Evolutionary conservation across 2,329 filamentous ascomycete species (phyloP).

Genomic region (Chaetomiaceae sp.): DNA sequence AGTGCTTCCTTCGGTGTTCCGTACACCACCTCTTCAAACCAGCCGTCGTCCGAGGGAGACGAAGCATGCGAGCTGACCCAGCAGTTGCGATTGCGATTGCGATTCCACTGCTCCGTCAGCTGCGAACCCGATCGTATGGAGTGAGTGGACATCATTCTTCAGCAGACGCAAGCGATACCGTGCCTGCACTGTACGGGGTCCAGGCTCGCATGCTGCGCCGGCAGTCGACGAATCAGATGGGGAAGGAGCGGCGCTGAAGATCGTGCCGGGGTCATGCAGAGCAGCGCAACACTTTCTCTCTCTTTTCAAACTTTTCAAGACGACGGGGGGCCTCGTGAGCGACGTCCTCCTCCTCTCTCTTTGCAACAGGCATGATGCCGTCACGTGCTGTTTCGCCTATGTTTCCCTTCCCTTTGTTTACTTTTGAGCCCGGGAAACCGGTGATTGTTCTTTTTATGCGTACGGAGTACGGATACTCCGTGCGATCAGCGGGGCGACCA

Average conservation of each 20-base stretch:
- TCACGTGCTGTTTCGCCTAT: background rate
- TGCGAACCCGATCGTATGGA: background rate
- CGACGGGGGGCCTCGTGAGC: background rate
- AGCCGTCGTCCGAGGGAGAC: background rate
- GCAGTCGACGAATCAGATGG: no score
- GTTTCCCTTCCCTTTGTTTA: constrained; percentile 18
- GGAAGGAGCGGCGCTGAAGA: constrained; percentile 13
- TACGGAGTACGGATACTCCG: background rate
- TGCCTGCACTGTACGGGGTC: constrained; percentile 15
- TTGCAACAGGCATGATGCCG: background rate
- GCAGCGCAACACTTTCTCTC: constrained; percentile 1
- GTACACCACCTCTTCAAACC: background rate
- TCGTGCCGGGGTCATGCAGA: constrained; percentile 9
- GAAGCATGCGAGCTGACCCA: background rate
- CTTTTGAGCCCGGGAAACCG: constrained; percentile 15
- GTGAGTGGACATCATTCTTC: background rate
- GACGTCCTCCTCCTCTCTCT: background rate
- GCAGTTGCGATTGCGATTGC: no score
- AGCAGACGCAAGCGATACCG: background rate
- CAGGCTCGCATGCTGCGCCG: no score
- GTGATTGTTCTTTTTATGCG: constrained; percentile 25
- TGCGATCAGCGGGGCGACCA: no score
- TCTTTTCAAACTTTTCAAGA: background rate
- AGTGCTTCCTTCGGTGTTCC: background rate
- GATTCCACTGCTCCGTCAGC: background rate